These are phyloP conservation scores for Metschnikowia corniflorae DNA, from an alignment of 805 yeast species.

Conservation along the genomic window DNA sequence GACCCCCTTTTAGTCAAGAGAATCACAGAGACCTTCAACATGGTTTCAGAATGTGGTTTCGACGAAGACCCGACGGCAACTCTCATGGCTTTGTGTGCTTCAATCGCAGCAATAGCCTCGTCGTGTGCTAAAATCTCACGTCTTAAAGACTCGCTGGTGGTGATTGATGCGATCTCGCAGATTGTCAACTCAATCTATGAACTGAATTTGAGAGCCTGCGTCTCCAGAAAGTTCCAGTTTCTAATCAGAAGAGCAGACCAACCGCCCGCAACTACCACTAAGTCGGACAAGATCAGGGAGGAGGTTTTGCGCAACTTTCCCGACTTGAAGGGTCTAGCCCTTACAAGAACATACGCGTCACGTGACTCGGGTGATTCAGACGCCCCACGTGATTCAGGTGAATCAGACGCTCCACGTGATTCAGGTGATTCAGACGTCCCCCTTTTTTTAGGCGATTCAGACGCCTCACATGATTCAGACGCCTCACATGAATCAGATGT, in stretches of 20 bases:
- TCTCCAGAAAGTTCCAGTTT: slow-evolving; percentile 11
- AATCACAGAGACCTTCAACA: slow-evolving; percentile 34
- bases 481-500: too few species aligned
- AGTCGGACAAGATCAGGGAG: slow-evolving; percentile 1
- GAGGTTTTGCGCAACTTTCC: slow-evolving; percentile 4
- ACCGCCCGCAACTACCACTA: too few species aligned
- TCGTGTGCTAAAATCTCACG: slow-evolving; percentile 5
- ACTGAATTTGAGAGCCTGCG: slow-evolving; percentile 11
- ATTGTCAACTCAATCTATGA: slow-evolving; percentile 12
- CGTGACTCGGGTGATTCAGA: too few species aligned
- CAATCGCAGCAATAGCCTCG: slow-evolving; percentile 17
- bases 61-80: slow-evolving; percentile 32
- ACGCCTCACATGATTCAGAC: too few species aligned
- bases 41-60: slow-evolving; percentile 30
- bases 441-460: too few species aligned
- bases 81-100: slow-evolving; percentile 23
- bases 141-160: slow-evolving; percentile 6
- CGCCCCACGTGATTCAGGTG: too few species aligned
- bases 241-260: slow-evolving; percentile 11
- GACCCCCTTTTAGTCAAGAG: slow-evolving; percentile 26
- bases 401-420: too few species aligned
- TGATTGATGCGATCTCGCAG: slow-evolving; percentile 10
- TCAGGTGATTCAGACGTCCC: too few species aligned
- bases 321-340: slow-evolving; percentile 1
- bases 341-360: too few species aligned